Conservation (phyloP, 306 rosid genomes). For the Inga oerstediana region DNA sequence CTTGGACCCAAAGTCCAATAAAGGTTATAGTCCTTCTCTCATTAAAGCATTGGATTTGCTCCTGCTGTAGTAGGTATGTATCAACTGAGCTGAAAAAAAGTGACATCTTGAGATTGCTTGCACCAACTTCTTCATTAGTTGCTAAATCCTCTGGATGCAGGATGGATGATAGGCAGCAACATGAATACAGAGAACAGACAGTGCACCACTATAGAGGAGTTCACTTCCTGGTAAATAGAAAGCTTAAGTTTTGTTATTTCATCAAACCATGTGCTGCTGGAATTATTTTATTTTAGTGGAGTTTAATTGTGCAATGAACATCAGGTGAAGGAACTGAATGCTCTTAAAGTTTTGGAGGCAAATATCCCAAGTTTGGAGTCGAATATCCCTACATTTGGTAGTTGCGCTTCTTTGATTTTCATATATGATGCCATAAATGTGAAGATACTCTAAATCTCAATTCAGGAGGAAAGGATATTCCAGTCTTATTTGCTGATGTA, state of each 20-base stretch:
- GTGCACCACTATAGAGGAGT: conserved; percentile 58
- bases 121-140: conserved; percentile 33
- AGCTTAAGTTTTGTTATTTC: neutral
- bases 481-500: no score
- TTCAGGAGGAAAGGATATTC: no score
- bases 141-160: conserved; percentile 17
- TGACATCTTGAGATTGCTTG: conserved; percentile 11
- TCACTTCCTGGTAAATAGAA: conserved; percentile 48
- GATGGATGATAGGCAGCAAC: conserved; percentile 68
- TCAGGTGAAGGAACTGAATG: conserved; percentile 73
- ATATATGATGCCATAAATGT: no score
- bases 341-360: conserved; percentile 8
- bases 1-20: no score
- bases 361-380: no score
- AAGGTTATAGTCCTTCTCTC: no score
- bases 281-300: conserved; percentile 32
- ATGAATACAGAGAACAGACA: conserved; percentile 61
- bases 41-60: no score
- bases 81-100: no score
- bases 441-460: no score
- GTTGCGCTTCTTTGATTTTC: no score
- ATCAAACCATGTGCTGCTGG: neutral
- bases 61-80: no score
- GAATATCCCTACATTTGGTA: no score
- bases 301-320: conserved; percentile 59